Evolutionary conservation across 2,329 filamentous ascomycete genomes (phyloP), one percentile per base, ranked within the genome.

Genomic region (Trichophyton schoenleinii): DNA sequence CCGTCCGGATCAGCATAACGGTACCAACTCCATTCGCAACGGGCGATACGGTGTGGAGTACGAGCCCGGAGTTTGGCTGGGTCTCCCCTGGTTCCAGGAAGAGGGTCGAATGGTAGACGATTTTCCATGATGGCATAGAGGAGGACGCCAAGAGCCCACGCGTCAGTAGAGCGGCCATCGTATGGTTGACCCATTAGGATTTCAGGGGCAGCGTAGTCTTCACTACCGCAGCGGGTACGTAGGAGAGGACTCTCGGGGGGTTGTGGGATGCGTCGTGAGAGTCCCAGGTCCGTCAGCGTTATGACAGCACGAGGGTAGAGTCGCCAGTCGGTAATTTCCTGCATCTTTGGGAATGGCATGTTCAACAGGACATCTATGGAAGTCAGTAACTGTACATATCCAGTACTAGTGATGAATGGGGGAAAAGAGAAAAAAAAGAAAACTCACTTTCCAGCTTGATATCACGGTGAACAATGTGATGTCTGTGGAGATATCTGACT

Each of bases 151-250:
- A 97, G 80, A 0, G 92, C 95, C 94, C 94, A 99, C 8, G 90
- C 91, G 71, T 99, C 94, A 0, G 88, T 96, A 1, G 87, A 84
- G 42, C 90, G 88, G 36, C 94, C 94, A 71, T 97, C 91, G 71
- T 99, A 99, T 6, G 89, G 85, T 70, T 96, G 89, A 25, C 92
- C 92, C 80, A 99, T 89, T 60, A 99, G 87, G 53, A 99, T 91
- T 72, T 99, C 94, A 0, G 94, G 94, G 0, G 94, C 92, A 1
- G 92, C 92, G 71, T 99, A 99, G 75, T 99, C 94, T 74, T 97
- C 94, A 46, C 89, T 95, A 36, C 94, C 94, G 72, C 94, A 99
- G 8, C 94, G 84, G 1, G 92, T 97, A 64, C 89, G 89, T n/a
- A 99, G 81, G 63, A 92, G 87, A 66, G 95, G 90, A 59, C 90